Base-by-base conservation (phyloP, 345 rosid species). In the Pistacia vera region DNA sequence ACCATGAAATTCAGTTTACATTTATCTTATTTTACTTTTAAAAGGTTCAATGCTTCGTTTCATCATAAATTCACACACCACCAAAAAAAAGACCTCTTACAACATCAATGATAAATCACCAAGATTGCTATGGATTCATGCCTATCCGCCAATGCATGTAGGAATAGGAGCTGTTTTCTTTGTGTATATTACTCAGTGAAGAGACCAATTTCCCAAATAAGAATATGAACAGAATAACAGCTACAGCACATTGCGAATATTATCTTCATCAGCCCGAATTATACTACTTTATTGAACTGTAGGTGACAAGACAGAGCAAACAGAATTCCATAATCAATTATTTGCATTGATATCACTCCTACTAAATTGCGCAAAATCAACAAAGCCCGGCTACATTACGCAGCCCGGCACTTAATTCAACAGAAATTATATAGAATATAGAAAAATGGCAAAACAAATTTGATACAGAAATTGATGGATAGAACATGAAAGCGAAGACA, bases 171-270 rank as follows among this genome's bases (percentile, higher is more conserved):
- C 41, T 38, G 41, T 38, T 38, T 0, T 4, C 41, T 38, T 4
- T 38, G 41, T 38, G 6, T 38, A 38, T n/a, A 44, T 3, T n/a
- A 33, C 51, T 55, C 59, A 30, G 3, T 28, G 62, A 56, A 63
- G 55, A 52, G 28, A 51, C 20, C 30, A 54, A 61, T 66, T 62
- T 64, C 73, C 73, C 5, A 8, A 55, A 72, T 22, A 75, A 63
- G 38, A 72, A 35, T 18, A 66, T 9, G 70, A 74, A 57, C 65
- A 79, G 18, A 60, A 71, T 0, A 41, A 79, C 46, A 41, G 76
- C 84, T 13, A 84, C n/a, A 48, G 30, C 35, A 66, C 56, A 36
- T 79, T 84, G 18, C 41, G 4, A 30, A 79, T 2, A 66, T 66
- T 2, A 25, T 25, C 25, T 38, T 13, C n/a, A 63, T 22, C 2